Evolutionary conservation across 305 asterid genomes (phyloP).

Genomic region (Fraxinus latifolia): DNA sequence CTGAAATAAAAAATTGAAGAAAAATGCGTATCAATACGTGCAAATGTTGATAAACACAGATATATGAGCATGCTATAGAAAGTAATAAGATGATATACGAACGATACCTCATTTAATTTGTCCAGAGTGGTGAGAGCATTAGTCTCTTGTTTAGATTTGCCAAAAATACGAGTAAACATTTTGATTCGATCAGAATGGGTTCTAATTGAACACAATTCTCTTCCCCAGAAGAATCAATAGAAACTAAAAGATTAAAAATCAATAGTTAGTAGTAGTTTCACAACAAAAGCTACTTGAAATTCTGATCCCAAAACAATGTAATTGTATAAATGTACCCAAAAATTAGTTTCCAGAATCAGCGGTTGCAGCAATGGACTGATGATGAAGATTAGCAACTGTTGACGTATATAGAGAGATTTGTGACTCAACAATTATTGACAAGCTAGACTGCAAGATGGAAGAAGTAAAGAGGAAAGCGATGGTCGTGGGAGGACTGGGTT

Average conservation of each 20-base stretch:
- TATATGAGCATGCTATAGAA: neutral
- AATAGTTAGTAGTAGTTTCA: neutral
- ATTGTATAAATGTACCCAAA: neutral
- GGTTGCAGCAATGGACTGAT: neutral
- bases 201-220: neutral
- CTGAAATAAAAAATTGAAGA: neutral
- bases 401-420: neutral
- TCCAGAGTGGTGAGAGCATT: conserved; percentile 31
- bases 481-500: neutral
- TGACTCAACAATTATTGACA: neutral
- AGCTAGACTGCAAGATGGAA: neutral
- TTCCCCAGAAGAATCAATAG: neutral
- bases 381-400: neutral
- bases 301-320: neutral
- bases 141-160: conserved; percentile 29
- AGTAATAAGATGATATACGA: neutral
- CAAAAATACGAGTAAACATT: conserved; percentile 30
- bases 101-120: conserved; percentile 32
- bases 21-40: neutral
- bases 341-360: neutral
- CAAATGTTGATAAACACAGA: neutral
- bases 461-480: neutral
- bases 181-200: neutral
- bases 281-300: neutral
- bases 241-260: neutral